A percentile compares a stretch with the other conserved stretches of the same genome.
Evolutionary conservation across 164 flowering plant genomes (phyloP).

Genomic region (Vitis vinifera): ASM3070453v1 NC_081822.1:9875501-9876000

Average conservation of each 20-base stretch:
- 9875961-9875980: neutral
- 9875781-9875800: constrained; percentile 18
- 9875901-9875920: too few relatives aligned
- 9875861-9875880: constrained; percentile 6
- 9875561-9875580: constrained; percentile 62
- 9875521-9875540: constrained; percentile 63
- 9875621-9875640: constrained; percentile 68
- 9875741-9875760: constrained; percentile 32
- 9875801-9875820: constrained; percentile 36
- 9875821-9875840: neutral
- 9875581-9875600: constrained; percentile 57
- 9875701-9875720: constrained; percentile 64
- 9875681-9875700: constrained; percentile 66
- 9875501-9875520: constrained; percentile 74
- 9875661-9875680: constrained; percentile 69
- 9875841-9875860: neutral
- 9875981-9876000: neutral
- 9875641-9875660: constrained; percentile 56
- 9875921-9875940: too few relatives aligned
- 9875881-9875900: constrained; percentile 15
- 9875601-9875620: constrained; percentile 86
- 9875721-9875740: constrained; percentile 77
- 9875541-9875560: constrained; percentile 84
- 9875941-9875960: neutral
- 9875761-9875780: constrained; percentile 13